A percentile compares a stretch with the other conserved stretches of the same genome.
phyloP scores from a whole-genome alignment of 2,329 filamentous ascomycete genomes.

The Daldinia sp. region DNA sequence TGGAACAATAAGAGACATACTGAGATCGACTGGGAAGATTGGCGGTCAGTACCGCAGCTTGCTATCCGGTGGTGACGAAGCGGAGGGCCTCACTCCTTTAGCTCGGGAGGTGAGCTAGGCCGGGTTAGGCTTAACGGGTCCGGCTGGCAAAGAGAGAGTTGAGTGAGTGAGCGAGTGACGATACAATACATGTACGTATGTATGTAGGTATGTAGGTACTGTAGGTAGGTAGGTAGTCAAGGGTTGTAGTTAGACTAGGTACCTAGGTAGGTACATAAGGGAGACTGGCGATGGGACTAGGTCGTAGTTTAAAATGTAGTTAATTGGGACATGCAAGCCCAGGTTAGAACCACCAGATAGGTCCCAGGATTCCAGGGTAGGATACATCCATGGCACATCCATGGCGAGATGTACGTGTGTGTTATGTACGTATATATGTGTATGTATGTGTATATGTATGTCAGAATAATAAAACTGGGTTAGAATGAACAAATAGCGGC shows the following conservation, averaged over 20 bases:
- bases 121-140: constrained; percentile 30
- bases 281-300: background rate
- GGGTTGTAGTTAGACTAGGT: background rate
- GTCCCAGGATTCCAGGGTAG: background rate
- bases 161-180: constrained; percentile 19
- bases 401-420: constrained; percentile 24
- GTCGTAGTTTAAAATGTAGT: background rate
- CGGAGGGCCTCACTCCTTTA: constrained; percentile 39
- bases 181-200: constrained; percentile 5
- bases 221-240: background rate
- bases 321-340: constrained; percentile 9
- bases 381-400: constrained; percentile 20
- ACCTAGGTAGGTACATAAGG: too few species aligned
- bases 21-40: constrained; percentile 42
- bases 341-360: constrained; percentile 10
- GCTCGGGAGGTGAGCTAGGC: constrained; percentile 31
- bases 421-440: constrained; percentile 12
- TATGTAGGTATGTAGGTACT: background rate
- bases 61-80: constrained; percentile 38
- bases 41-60: constrained; percentile 41
- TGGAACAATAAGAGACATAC: constrained; percentile 26
- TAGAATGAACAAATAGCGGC: constrained; percentile 34
- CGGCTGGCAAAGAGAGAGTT: constrained; percentile 27
- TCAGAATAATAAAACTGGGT: constrained; percentile 28
- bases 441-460: constrained; percentile 27